Evolutionary conservation across 1,284 basidiomycete species (phyloP).

Genomic region (Rhodotorula sp.): DNA sequence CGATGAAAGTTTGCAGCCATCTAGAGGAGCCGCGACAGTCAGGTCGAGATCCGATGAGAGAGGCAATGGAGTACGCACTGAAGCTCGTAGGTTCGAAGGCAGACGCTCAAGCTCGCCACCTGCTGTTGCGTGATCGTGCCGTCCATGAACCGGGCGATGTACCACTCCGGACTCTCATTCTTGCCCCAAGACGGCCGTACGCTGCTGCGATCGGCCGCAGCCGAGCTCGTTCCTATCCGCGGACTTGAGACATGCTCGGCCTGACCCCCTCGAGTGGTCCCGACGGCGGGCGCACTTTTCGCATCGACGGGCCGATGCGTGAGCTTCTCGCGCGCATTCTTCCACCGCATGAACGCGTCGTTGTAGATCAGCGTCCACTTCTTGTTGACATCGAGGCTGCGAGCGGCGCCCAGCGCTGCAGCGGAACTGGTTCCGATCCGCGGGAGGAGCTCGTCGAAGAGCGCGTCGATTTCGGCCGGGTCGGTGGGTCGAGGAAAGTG

Average conservation of each 20-base stretch:
- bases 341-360: slow-evolving; percentile 77
- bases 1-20: slow-evolving; percentile 58
- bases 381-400: slow-evolving; percentile 69
- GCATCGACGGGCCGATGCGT: slow-evolving; percentile 33
- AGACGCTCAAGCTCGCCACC: slow-evolving; percentile 73
- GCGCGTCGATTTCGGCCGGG: slow-evolving; percentile 69
- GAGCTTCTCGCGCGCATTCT: slow-evolving; percentile 48
- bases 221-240: slow-evolving; percentile 12
- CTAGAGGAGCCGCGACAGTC: slow-evolving; percentile 19
- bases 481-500: slow-evolving; percentile 67
- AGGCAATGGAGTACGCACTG: slow-evolving; percentile 57
- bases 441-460: slow-evolving; percentile 73
- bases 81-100: slow-evolving; percentile 75
- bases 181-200: slow-evolving; percentile 22
- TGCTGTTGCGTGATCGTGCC: slow-evolving; percentile 78
- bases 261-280: slow-evolving; percentile 48
- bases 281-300: slow-evolving; percentile 31
- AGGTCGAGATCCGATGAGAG: not conserved
- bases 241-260: slow-evolving; percentile 58
- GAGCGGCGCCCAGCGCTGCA: slow-evolving; percentile 52
- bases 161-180: slow-evolving; percentile 56
- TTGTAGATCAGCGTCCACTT: slow-evolving; percentile 92
- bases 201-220: not conserved
- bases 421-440: slow-evolving; percentile 49
- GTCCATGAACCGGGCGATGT: slow-evolving; percentile 84